Conservation (phyloP, 2,329 filamentous ascomycete species). For the Balansia obtecta region DNA sequence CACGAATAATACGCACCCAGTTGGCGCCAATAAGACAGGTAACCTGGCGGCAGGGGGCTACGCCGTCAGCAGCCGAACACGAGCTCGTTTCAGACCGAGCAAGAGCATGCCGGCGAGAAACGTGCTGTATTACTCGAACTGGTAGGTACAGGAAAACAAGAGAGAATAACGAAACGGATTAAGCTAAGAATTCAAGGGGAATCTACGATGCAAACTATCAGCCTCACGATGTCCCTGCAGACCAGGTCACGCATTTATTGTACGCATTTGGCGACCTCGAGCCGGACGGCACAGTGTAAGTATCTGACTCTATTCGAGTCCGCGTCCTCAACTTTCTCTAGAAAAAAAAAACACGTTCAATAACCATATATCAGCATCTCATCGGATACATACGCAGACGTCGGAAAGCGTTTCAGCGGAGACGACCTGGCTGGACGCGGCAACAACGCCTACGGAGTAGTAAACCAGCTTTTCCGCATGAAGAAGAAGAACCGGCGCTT, state of each 20-base stretch:
- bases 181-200: constrained; percentile 29
- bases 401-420: constrained; percentile 53
- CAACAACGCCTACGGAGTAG: constrained; percentile 61
- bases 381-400: constrained; percentile 29
- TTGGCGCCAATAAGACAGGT: not conserved
- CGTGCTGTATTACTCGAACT: constrained; percentile 42
- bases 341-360: not conserved
- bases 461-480: constrained; percentile 64
- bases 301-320: not conserved
- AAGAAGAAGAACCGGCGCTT: constrained; percentile 67
- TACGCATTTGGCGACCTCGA: constrained; percentile 42
- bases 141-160: constrained; percentile 23
- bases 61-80: not conserved
- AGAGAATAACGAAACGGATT: not conserved
- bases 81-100: not conserved
- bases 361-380: constrained; percentile 12
- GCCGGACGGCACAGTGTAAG: constrained; percentile 33
- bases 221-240: constrained; percentile 54
- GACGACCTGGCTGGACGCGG: constrained; percentile 47
- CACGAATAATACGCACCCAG: not conserved
- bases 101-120: constrained; percentile 17
- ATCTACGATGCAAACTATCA: constrained; percentile 65
- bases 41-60: not conserved
- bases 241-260: constrained; percentile 62
- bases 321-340: no score